Conservation (phyloP, 1,139 yeast species). For the Magnusiomyces magnusii region DNA sequence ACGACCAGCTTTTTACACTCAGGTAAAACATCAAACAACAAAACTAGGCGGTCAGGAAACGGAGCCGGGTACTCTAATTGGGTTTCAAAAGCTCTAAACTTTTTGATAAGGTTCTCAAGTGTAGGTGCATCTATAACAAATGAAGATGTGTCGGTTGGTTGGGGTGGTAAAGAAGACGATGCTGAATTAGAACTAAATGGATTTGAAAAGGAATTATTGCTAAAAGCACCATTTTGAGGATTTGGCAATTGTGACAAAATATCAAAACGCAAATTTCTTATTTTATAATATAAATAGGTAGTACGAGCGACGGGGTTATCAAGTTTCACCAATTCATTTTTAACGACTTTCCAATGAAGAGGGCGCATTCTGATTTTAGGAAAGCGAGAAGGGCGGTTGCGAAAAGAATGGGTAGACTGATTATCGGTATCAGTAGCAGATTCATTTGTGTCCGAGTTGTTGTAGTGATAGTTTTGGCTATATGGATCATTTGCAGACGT, state of each 20-base stretch:
- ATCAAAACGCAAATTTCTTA: constrained; percentile 3
- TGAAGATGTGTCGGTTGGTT: neutral
- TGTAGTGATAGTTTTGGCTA: neutral
- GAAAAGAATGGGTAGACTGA: neutral
- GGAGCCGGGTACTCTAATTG: constrained; percentile 19
- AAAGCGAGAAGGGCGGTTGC: neutral
- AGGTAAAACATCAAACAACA: constrained; percentile 17
- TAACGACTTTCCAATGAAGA: constrained; percentile 13
- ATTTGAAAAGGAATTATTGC: neutral
- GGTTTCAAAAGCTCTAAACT: constrained; percentile 17
- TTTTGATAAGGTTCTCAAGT: constrained; percentile 8
- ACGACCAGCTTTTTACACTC: constrained; percentile 12
- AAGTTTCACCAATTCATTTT: constrained; percentile 10
- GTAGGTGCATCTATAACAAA: constrained; percentile 7
- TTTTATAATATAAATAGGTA: constrained; percentile 13
- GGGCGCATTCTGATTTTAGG: neutral
- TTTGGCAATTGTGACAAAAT: neutral
- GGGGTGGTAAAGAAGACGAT: neutral
- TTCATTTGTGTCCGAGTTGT: neutral
- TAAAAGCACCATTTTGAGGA: neutral
- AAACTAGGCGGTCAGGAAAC: constrained; percentile 18
- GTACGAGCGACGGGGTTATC: constrained; percentile 19
- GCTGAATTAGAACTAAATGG: neutral
- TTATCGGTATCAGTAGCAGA: neutral
- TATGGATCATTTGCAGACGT: neutral